A percentile compares a stretch with the other conserved stretches of the same genome.
Evolutionary conservation across 192 early-diverging fungal species (phyloP).

Genomic region (Chytriomyces sp.): DNA sequence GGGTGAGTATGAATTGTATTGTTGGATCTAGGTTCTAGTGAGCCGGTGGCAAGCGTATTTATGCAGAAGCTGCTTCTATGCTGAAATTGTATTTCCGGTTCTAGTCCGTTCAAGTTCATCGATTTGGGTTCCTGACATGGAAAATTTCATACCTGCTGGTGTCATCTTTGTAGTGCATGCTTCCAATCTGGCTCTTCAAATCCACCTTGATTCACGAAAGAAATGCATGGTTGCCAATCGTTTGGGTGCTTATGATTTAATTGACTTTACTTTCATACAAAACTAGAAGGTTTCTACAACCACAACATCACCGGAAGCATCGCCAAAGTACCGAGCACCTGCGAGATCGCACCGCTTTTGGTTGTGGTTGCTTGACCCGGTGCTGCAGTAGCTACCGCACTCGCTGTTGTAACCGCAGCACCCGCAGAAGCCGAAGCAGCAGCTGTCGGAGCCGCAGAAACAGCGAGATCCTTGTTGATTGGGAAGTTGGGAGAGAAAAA

Average conservation of each 20-base stretch:
- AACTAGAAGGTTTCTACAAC: not conserved
- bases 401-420: too few relatives aligned
- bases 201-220: too few relatives aligned
- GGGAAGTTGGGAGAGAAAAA: slow-evolving; percentile 3
- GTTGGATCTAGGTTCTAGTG: too few relatives aligned
- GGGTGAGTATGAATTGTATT: not conserved
- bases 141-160: not conserved
- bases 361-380: not conserved
- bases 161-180: too few relatives aligned
- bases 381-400: not conserved
- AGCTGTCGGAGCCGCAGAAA: not conserved
- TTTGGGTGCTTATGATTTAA: not conserved
- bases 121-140: too few relatives aligned
- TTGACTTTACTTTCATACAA: not conserved
- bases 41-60: too few relatives aligned
- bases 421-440: not conserved
- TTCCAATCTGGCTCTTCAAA: not conserved
- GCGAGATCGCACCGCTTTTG: slow-evolving; percentile 8
- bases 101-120: too few relatives aligned
- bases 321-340: not conserved
- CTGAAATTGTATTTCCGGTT: too few relatives aligned
- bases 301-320: too few relatives aligned
- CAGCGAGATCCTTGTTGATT: not conserved
- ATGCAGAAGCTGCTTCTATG: too few relatives aligned
- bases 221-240: not conserved